These are phyloP conservation scores for Erysimum cheiri DNA, from an alignment of 441 rosid species.

Conservation along the genomic window DNA sequence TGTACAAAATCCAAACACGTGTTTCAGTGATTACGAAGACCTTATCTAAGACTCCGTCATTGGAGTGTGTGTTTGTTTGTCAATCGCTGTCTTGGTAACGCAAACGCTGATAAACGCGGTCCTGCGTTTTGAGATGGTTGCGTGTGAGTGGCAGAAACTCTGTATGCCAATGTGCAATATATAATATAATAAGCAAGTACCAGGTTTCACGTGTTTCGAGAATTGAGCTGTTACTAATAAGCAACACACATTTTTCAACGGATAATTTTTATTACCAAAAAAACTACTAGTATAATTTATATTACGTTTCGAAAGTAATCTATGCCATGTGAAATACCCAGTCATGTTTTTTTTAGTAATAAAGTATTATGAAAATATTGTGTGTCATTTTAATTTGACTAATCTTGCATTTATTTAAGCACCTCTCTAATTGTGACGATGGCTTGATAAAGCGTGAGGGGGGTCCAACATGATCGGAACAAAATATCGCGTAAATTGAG, in stretches of 20 bases:
- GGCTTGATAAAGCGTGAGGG: not conserved
- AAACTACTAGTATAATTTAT: not conserved
- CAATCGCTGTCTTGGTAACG: not conserved
- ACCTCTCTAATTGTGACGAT: not conserved
- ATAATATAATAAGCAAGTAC: conserved; percentile 23
- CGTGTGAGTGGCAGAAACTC: conserved; percentile 23
- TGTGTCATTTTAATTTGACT: not conserved
- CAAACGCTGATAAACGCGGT: conserved; percentile 19
- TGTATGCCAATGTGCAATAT: not conserved
- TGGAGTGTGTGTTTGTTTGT: not conserved
- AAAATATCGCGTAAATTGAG: not conserved
- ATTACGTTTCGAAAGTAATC: not conserved
- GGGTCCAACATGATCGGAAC: conserved; percentile 11
- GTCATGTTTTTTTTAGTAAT: not conserved
- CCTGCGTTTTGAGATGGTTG: conserved; percentile 9
- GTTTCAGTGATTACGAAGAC: not conserved
- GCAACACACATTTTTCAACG: conserved; percentile 29
- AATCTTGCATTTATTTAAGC: not conserved
- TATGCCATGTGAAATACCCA: conserved; percentile 20
- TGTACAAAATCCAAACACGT: not conserved
- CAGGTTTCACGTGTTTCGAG: conserved; percentile 36
- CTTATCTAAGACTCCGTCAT: conserved; percentile 3
- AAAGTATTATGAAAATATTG: not conserved
- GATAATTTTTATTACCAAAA: not conserved
- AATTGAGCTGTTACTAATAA: conserved; percentile 21